Evolutionary conservation across 257 asterid species (phyloP), one percentile per base, ranked within the genome.

Genomic region (Haberlea rhodopensis): DNA sequence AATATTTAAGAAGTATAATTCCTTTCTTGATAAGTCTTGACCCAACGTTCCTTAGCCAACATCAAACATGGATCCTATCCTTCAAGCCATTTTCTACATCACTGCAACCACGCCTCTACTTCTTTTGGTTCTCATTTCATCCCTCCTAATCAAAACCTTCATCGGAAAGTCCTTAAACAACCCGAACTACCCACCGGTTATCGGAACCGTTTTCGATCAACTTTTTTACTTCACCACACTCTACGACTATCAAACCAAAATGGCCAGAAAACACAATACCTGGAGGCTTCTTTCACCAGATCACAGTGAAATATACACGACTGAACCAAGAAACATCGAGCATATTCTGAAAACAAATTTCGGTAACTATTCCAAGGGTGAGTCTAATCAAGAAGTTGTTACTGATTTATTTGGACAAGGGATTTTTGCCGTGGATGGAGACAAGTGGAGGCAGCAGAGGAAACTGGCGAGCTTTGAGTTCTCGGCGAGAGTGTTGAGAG

Each of bases 361-460:
- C 60, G 21, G 69, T 21, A 71, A 72, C 32, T 88, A 86, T 68
- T 57, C 77, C 6, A 86, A 82, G 43, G 96, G 95, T 0, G 31
- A 66, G 52, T 26, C 49, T 8, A 84, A 82, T 64, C 88, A 79
- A 60, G 90, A 75, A 24, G 24, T 84, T 11, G 18, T 80, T 49
- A 1, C 16, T 1, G 88, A 79, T 58, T 77, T 86, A 68, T 84
- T 89, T 66, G 96, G 96, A 2, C 57, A 80, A 28, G 95, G 95
- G 69, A 81, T 89, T 20, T 76, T 89, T 20, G 74, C 82, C 11
- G 88, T 79, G 51, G 95, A 87, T 65, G 97, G 95, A 1, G 91
- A 85, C 4, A 80, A 81, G 64, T 89, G 97, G 97, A 70, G 73
- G 60, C 84, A 81, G 58, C 95, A 89, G 79, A 80, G 90, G 71